phyloP scores from a whole-genome alignment of 2,329 filamentous ascomycete genomes.

The Aspergillus pseudotamarii region DNA sequence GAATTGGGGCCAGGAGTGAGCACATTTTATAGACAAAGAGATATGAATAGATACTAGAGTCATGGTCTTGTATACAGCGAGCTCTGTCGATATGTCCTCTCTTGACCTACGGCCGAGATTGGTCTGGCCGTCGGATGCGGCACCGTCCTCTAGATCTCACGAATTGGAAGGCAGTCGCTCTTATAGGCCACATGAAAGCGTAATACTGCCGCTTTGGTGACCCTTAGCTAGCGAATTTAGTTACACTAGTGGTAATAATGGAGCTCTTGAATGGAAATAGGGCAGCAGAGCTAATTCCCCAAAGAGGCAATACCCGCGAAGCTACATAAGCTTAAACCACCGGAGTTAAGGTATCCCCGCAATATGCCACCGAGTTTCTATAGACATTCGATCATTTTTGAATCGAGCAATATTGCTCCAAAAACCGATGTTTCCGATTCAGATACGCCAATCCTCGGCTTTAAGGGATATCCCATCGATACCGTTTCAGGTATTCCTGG shows the following conservation, averaged over 20 bases:
- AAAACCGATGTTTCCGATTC: neutral
- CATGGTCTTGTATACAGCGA: neutral
- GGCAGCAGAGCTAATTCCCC: neutral
- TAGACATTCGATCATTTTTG: neutral
- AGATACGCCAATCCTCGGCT: neutral
- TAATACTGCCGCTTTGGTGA: neutral
- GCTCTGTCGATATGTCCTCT: too few relatives aligned
- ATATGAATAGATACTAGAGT: neutral
- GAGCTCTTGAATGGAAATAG: neutral
- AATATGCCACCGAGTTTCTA: neutral
- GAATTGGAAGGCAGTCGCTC: neutral
- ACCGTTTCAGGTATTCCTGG: neutral
- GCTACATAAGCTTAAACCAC: neutral
- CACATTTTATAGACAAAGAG: neutral
- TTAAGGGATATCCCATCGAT: neutral
- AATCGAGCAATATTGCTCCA: neutral
- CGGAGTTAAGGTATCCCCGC: neutral
- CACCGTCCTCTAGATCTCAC: neutral
- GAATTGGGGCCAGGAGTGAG: constrained; percentile 73
- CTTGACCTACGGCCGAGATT: neutral
- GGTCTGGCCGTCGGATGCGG: too few relatives aligned
- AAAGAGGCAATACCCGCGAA: neutral
- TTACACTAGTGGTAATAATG: neutral
- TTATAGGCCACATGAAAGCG: neutral
- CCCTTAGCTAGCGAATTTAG: neutral